Evolutionary conservation across 129 eudicot genomes (phyloP), one percentile per base, ranked within the genome.

Genomic region (Erigeron canadensis): DNA sequence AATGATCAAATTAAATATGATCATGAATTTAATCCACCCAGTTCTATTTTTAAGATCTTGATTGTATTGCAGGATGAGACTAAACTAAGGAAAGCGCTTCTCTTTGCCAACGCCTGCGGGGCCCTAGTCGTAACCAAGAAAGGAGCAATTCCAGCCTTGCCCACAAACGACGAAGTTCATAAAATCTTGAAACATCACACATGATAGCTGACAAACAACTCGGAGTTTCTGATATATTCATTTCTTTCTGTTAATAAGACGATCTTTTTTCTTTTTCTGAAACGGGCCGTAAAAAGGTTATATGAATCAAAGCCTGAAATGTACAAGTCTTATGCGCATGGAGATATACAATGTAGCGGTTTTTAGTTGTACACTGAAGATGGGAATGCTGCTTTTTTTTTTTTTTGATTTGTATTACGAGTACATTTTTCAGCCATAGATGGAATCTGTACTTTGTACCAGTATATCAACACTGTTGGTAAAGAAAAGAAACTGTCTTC

Each of bases 81-180:
- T 72, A 81, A 78, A 67, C 78, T 92, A 54, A 78, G 89, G 73
- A 89, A 89, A 72, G 98, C 96, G 57, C 87, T 92, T 66, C 72
- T 64, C 12, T 92, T 89, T 71, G 98, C 96, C 37, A 92, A 92
- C 74, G 98, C 87, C 21, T 92, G 98, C 67, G 96, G 96, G 42
- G 98, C 95, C 71, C 62, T 89, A 57, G 83, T 91, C 0, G 98
- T 92, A 10, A 89, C 96, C 1, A 75, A 83, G 70, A 85, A 78
- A 74, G 96, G 98, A 40, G 98, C 95, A 12, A 92, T 92, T 65
- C 98, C 98, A 43, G 91, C 96, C 7, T 66, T 92, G 75, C 98
- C 98, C 64, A 89, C 96, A 23, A 81, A 54, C 77, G 91, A 86
- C 10, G 95, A 84, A 42, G 85, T 92, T 72, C 81, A 75, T 17